Base-by-base conservation (phyloP, 257 asterid genomes). In the Leonotis leonurus region DNA sequence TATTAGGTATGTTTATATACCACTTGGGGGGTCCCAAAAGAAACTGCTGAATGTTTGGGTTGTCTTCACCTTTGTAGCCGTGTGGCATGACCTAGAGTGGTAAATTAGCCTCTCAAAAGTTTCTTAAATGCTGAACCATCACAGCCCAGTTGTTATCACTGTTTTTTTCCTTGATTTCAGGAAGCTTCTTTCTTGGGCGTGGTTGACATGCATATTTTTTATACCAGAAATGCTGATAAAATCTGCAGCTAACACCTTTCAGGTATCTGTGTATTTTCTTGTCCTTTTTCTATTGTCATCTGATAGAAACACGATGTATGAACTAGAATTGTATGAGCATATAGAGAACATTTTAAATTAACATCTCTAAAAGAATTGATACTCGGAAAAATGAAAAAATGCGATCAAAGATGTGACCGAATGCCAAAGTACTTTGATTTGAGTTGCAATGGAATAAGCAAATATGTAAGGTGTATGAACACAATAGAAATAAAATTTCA, bases 181-280 rank as follows among this genome's bases (percentile, higher is more conserved):
- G 99, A 92, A 92, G 73, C 97, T 92, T 77, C 87, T 92, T 73
- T 89, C 97, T n/a, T 92, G 97, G 97, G 96, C 99, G 30, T 89
- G 99, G 99, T 78, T 92, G 84, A 92, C 99, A 12, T 89, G 99
- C 73, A 67, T 87, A 78, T 89, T 92, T 75, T 92, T 89, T 70
- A 74, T 92, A 62, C 99, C 99, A 24, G 97, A 92, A 77, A 85
- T 92, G 83, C 78, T 92, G 26, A 79, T 89, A 45, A 89, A 89
- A 76, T 87, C 97, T 35, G 78, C 82, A 14, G 77, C 95, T 40
- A 80, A 65, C 53, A 55, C 86, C 10, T 59, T 78, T 68, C 75
- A 83, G 96, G 99, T 92, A 65, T 61, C 60, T 30, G 44, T 58
- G 29, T 71, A 24, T 43, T 56, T 39, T 39, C 44, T 3, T 17